These are phyloP conservation scores for Corrigiola litoralis DNA, from an alignment of 179 eudicot genomes.

Conservation along the genomic window DNA sequence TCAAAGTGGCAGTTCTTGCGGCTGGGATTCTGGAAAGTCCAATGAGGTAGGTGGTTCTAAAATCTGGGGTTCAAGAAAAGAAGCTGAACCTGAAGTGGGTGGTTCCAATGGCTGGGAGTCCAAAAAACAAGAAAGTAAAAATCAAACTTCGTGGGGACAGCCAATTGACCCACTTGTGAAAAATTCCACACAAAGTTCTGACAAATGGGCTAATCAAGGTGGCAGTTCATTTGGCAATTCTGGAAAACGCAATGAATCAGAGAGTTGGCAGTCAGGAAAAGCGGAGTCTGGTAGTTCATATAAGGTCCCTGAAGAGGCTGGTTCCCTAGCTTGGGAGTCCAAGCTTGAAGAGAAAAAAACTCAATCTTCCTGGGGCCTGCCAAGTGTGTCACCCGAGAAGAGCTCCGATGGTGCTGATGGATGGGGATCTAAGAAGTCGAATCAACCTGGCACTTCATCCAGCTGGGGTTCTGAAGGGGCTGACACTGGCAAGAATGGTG, in stretches of 20 bases:
- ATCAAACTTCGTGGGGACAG: conserved; percentile 4
- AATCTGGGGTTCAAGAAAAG: conserved; percentile 3
- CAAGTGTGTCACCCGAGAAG: conserved; percentile 7
- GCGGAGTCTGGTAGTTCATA: background rate
- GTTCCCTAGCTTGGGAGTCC: too few relatives aligned
- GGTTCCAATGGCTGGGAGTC: conserved; percentile 9
- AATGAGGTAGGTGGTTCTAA: background rate
- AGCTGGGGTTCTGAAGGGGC: conserved; percentile 18
- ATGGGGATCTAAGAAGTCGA: conserved; percentile 17
- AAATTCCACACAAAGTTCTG: background rate
- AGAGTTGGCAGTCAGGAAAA: background rate
- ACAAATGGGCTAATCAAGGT: background rate
- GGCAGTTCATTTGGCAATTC: background rate
- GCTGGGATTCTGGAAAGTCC: conserved; percentile 1
- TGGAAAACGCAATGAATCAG: background rate
- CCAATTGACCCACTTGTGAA: background rate
- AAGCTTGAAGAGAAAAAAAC: background rate
- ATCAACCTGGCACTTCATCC: conserved; percentile 5
- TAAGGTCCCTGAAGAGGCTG: background rate
- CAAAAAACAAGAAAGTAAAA: background rate
- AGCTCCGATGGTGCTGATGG: background rate
- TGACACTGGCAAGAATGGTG: conserved; percentile 1
- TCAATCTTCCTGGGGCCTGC: conserved; percentile 15
- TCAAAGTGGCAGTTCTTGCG: background rate
- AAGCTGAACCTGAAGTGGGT: conserved; percentile 9